Evolutionary conservation across 208 protist genomes (phyloP), one percentile per base, ranked within the genome.

Genomic region (Spongospora subterranea): DNA sequence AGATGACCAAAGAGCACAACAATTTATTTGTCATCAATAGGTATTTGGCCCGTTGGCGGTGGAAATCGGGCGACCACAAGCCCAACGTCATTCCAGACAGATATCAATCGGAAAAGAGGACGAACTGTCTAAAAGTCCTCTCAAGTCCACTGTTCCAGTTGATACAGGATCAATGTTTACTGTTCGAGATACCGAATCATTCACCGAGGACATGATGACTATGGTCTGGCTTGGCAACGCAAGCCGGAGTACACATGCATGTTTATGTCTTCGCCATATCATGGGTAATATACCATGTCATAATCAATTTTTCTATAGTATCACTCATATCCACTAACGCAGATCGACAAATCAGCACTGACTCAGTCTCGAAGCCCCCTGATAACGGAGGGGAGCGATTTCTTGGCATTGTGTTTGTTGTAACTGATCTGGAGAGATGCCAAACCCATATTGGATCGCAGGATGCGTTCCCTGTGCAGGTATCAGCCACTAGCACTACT

Each of bases 171-270:
- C 71, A n/a, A 35, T 39, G 6, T 82, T 82, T n/a, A 82, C 71
- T 13, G 35, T 82, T 39, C 71, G 71, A 20, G 71, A 82, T n/a
- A 82, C 35, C 6, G 71, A 82, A n/a, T 82, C 71, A 43, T 82
- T 82, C 71, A 6, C 71, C 6, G 71, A 82, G 71, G 71, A 82
- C 71, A 82, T 82, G 71, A 20, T 82, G 13, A 43, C 71, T 6
- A 82, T 82, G 71, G 71, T 82, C n/a, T 82, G 71, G 71, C 35
- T 82, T 20, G 71, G 71, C 6, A 82, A 82, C 35, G 71, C 17
- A 43, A 6, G 17, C 13, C n/a, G 71, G 71, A 17, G 17, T 13
- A 82, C 71, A 82, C n/a, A 43, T 35, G 6, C 71, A n/a, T 40
- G 17, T 20, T n/a, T 82, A 43, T 82, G 71, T 35, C 40, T 82